Conservation (phyloP, 345 rosid species). For the Pelargonium nanum region DNA sequence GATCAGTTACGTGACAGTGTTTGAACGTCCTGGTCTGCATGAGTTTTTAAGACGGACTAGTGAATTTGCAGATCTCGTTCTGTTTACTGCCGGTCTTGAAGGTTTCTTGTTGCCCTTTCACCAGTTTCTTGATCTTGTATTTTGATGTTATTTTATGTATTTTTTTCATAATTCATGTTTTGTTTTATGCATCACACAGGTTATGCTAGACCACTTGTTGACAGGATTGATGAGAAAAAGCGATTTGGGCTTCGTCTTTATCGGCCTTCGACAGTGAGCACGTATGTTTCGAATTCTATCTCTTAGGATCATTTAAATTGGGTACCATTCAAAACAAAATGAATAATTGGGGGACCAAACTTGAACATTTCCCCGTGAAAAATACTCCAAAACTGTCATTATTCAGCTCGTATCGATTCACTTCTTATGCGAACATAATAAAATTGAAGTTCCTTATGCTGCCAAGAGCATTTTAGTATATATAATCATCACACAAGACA, state of each 20-base stretch:
- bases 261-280: constrained; percentile 53
- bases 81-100: constrained; percentile 55
- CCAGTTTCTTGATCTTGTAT: background rate
- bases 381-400: too few species aligned
- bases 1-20: constrained; percentile 40
- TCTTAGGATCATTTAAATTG: background rate
- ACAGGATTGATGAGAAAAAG: constrained; percentile 40
- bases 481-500: too few species aligned
- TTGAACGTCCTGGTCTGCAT: constrained; percentile 50
- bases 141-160: background rate
- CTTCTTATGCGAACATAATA: too few species aligned
- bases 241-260: constrained; percentile 38
- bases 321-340: background rate
- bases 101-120: constrained; percentile 23
- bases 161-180: background rate
- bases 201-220: constrained; percentile 53
- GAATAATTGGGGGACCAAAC: too few species aligned
- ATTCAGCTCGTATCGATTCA: too few species aligned
- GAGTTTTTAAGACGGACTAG: constrained; percentile 34
- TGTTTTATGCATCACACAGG: constrained; percentile 18
- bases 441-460: background rate
- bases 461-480: too few species aligned
- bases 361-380: background rate
- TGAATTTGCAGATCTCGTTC: constrained; percentile 45
- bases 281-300: constrained; percentile 21